phyloP scores from a whole-genome alignment of 176 grass and related monocot genomes.

The Bothriochloa decipiens region DNA sequence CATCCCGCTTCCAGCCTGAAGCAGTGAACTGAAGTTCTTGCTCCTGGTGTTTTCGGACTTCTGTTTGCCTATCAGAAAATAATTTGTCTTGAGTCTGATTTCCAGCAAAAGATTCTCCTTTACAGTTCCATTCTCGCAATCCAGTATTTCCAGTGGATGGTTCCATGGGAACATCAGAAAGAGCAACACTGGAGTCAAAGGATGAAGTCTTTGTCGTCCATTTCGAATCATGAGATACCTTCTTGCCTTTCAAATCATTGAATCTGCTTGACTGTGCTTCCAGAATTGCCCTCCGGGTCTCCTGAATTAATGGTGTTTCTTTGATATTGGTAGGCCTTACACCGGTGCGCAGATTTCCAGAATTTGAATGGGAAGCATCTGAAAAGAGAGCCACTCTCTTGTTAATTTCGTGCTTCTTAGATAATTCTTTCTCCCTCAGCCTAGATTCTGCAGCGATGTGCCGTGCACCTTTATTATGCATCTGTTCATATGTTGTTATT shows the following conservation, averaged over 20 bases:
- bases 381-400: constrained; percentile 68
- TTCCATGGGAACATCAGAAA: constrained; percentile 24
- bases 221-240: constrained; percentile 25
- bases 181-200: not conserved
- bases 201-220: constrained; percentile 18
- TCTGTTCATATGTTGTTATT: constrained; percentile 46
- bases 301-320: constrained; percentile 63
- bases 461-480: constrained; percentile 78
- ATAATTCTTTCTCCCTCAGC: constrained; percentile 59
- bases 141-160: constrained; percentile 7
- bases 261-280: constrained; percentile 63
- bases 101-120: constrained; percentile 14
- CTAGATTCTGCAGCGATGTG: constrained; percentile 65
- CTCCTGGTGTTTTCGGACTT: constrained; percentile 42
- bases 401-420: constrained; percentile 58
- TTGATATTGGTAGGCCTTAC: constrained; percentile 17
- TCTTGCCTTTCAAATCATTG: constrained; percentile 39
- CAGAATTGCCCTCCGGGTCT: constrained; percentile 60
- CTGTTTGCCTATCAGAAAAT: constrained; percentile 42
- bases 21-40: constrained; percentile 75
- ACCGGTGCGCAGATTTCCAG: constrained; percentile 11
- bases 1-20: constrained; percentile 68
- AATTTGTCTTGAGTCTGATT: constrained; percentile 35
- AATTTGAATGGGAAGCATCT: constrained; percentile 42
- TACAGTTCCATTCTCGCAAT: constrained; percentile 16